These are phyloP conservation scores for Cladosporium halotolerans DNA, from an alignment of 2,329 filamentous ascomycete species.

Conservation along the genomic window DNA sequence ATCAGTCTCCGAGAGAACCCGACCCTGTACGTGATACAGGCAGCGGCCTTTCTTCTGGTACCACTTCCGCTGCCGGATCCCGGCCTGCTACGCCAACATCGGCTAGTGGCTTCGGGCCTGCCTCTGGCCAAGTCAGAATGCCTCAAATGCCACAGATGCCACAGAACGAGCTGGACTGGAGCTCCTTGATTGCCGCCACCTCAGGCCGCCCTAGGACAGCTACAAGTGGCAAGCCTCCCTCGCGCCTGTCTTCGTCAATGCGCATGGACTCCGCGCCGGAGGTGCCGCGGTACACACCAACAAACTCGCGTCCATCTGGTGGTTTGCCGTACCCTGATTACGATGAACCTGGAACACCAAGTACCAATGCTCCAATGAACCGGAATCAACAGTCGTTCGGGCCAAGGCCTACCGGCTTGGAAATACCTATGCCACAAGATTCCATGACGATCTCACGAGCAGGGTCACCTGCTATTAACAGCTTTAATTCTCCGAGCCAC, in stretches of 20 bases:
- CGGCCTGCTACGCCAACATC: constrained; percentile 24
- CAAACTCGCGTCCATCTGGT: constrained; percentile 13
- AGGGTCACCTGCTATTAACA: constrained; percentile 17
- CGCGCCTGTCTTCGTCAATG: constrained; percentile 9
- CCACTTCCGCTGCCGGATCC: constrained; percentile 20
- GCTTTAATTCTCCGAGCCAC: constrained; percentile 7
- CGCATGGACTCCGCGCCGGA: constrained; percentile 11
- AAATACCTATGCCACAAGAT: constrained; percentile 14
- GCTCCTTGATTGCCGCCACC: constrained; percentile 9
- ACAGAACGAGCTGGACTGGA: constrained; percentile 29
- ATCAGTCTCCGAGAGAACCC: constrained; percentile 16
- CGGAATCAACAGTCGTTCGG: constrained; percentile 34
- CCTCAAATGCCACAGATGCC: constrained; percentile 20
- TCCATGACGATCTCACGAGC: constrained; percentile 12
- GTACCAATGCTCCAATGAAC: constrained; percentile 39
- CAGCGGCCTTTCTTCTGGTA: constrained; percentile 17
- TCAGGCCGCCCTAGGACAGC: constrained; percentile 1
- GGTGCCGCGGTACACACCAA: constrained; percentile 1
- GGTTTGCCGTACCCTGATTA: constrained; percentile 11
- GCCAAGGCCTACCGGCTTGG: constrained; percentile 12
- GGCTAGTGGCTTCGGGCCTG: constrained; percentile 7
- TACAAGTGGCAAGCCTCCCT: neutral
- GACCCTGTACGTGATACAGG: constrained; percentile 15
- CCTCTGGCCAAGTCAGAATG: constrained; percentile 7
- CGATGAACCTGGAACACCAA: constrained; percentile 27